Conservation (phyloP, 306 rosid species). For the Cucumis hystrix region DNA sequence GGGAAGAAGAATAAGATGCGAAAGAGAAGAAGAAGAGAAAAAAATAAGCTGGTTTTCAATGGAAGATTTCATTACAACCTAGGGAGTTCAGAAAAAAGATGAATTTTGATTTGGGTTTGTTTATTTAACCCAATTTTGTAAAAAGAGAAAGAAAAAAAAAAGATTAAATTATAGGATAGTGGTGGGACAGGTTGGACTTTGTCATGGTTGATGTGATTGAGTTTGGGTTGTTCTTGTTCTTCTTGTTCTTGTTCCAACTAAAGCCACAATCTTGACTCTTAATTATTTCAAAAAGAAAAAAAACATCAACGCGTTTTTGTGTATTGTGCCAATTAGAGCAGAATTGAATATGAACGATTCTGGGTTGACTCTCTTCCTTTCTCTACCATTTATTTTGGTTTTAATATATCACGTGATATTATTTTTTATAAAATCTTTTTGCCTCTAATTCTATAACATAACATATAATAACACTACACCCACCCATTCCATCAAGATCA, state of each 20-base stretch:
- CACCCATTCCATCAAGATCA: not conserved
- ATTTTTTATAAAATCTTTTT: not conserved
- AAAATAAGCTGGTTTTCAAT: not conserved
- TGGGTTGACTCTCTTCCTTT: not conserved
- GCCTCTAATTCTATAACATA: not conserved
- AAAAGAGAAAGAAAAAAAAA: not conserved
- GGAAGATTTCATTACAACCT: not conserved
- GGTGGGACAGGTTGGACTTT: conserved; percentile 12
- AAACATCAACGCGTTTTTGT: conserved; percentile 4
- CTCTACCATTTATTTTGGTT: not conserved
- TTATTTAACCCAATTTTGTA: not conserved
- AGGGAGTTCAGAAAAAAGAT: not conserved
- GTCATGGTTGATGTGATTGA: conserved; percentile 2
- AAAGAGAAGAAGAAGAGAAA: not conserved
- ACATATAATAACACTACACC: not conserved
- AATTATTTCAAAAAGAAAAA: not conserved
- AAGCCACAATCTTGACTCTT: not conserved
- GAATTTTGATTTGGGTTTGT: not conserved
- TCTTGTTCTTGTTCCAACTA: not conserved
- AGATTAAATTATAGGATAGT: not conserved
- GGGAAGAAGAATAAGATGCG: not conserved
- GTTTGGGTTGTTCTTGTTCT: not conserved
- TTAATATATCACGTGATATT: not conserved
- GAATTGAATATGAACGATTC: not conserved
- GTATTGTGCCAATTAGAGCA: not conserved